Evolutionary conservation across 208 protist genomes (phyloP).

Genomic region (Trypanosomatidae sp.): DNA sequence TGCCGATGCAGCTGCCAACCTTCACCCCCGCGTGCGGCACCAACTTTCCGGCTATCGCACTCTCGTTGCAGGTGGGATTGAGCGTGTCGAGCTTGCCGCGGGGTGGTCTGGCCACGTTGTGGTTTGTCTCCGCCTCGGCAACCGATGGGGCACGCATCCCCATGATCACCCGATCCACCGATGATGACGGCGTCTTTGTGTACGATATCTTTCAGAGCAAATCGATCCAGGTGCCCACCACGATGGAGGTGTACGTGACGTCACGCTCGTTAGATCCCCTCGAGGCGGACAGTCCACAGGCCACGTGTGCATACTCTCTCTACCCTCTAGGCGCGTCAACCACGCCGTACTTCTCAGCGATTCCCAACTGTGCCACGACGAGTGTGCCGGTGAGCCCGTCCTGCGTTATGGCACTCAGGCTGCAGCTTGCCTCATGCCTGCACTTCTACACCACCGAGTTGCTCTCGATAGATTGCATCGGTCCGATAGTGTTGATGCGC

Average conservation of each 20-base stretch:
- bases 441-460: slow-evolving; percentile 52
- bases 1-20: slow-evolving; percentile 31
- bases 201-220: slow-evolving; percentile 21
- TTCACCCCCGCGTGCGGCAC: slow-evolving; percentile 41
- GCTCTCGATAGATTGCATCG: slow-evolving; percentile 27
- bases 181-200: slow-evolving; percentile 14
- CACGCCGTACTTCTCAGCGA: slow-evolving; percentile 40
- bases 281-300: slow-evolving; percentile 31
- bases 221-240: neutral
- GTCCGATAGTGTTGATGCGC: slow-evolving; percentile 38
- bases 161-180: slow-evolving; percentile 10
- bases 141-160: slow-evolving; percentile 15
- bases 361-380: slow-evolving; percentile 21
- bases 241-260: slow-evolving; percentile 24
- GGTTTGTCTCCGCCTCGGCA: slow-evolving; percentile 20
- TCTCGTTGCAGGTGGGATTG: slow-evolving; percentile 32
- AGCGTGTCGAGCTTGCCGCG: slow-evolving; percentile 21
- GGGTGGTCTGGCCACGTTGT: slow-evolving; percentile 19
- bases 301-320: slow-evolving; percentile 38
- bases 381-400: slow-evolving; percentile 17
- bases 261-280: slow-evolving; percentile 40
- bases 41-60: slow-evolving; percentile 35
- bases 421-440: slow-evolving; percentile 45
- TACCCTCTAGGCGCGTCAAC: slow-evolving; percentile 24
- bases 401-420: slow-evolving; percentile 26